Evolutionary conservation across 2,329 filamentous ascomycete species (phyloP), one percentile per base, ranked within the genome.

Genomic region (Aaosphaeria arxii): DNA sequence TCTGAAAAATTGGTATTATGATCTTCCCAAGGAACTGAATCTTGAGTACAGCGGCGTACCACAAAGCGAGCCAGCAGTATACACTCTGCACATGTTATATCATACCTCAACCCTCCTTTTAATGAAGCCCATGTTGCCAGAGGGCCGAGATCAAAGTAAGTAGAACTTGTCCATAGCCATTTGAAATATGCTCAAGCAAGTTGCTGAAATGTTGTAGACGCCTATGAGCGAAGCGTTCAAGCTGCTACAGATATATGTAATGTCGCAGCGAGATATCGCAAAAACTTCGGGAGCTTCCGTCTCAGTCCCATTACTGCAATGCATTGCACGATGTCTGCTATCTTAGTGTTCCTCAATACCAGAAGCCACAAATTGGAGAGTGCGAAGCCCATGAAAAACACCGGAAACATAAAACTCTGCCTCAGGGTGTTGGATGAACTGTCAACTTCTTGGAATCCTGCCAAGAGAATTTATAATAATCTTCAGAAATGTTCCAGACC

Each of bases 1-100:
- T 36, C 56, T 71, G 1, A 67, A 62, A 48, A 64, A 56, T 2
- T 70, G 68, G 68, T 56, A 64, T 44, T 70, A 71, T 32, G 62
- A 70, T 40, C 58, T 71, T 2, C 57, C 67, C 1, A 49, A 57
- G 1, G 58, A 61, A 9, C 54, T 71, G 0, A 59, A 62, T n/a
- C 53, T 67, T 33, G 62, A 67, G 7, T 40, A 48, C 5, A 13
- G 30, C 11, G 30, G 40, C 4, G 30, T 32, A 24, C 6, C 24
- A 44, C 53, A 51, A 5, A 49, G 46, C 3, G 52, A 64, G 6
- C 63, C 69, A 0, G 65, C 67, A 44, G 55, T 56, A 2, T 70
- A 69, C 41, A 64, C 56, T 1, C 52, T 70, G 9, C 62, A 58
- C 45, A 71, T 71, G 67, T 54, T 66, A 11, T 70, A 69, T 43